Percentiles rank a stretch among this genome's conserved stretches.
phyloP scores from a whole-genome alignment of 1,284 basidiomycete species.

The Moesziomyces globuligerus region DNA sequence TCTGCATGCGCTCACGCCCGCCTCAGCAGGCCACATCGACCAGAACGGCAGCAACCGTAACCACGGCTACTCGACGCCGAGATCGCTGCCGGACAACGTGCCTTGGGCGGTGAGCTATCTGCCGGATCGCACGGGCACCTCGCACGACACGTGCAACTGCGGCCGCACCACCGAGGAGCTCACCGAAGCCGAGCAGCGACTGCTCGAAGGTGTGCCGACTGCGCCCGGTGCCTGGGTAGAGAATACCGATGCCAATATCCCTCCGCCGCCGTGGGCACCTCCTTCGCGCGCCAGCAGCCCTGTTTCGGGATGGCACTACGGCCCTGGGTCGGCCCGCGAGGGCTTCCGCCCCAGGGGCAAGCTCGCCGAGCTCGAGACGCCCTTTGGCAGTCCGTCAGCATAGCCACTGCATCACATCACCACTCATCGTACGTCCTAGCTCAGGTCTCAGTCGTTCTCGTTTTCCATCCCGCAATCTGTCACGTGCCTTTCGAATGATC shows the following conservation, averaged over 20 bases:
- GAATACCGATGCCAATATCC: conserved; percentile 31
- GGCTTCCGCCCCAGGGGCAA: conserved; percentile 44
- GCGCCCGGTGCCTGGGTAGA: conserved; percentile 62
- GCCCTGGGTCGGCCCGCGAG: conserved; percentile 21
- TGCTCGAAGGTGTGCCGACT: conserved; percentile 63
- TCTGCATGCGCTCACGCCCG: conserved; percentile 45
- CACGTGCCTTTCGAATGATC: not conserved
- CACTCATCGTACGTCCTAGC: not conserved
- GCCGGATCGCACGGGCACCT: conserved; percentile 57
- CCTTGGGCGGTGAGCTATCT: conserved; percentile 62
- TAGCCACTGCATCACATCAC: not conserved
- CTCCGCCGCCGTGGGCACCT: conserved; percentile 62
- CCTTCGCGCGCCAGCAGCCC: conserved; percentile 57
- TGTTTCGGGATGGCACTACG: conserved; percentile 41
- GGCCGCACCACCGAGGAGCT: conserved; percentile 60
- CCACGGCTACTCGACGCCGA: conserved; percentile 48
- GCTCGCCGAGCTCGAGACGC: conserved; percentile 44
- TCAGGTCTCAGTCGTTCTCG: not conserved
- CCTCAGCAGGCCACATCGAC: conserved; percentile 46
- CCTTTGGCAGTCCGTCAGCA: conserved; percentile 27
- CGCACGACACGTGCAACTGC: conserved; percentile 63
- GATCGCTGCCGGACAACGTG: conserved; percentile 55
- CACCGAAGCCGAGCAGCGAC: conserved; percentile 57
- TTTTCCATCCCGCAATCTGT: not conserved
- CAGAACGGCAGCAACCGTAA: conserved; percentile 39